Conservation (phyloP, 208 protist species). For the Trypanosoma congolense region DNA sequence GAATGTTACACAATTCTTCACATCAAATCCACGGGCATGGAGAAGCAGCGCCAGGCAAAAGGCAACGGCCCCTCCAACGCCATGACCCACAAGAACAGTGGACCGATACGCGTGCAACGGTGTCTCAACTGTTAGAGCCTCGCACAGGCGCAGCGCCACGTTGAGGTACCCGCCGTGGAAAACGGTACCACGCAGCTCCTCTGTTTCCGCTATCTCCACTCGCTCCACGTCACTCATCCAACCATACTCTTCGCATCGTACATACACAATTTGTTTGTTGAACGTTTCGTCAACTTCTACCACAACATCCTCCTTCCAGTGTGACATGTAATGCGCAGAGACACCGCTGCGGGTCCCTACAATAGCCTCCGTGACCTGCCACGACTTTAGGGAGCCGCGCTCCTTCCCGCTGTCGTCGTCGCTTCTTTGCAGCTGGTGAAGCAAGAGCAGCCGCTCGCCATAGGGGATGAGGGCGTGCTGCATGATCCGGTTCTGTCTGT, state of each 20-base stretch:
- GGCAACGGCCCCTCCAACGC: slow-evolving; percentile 63
- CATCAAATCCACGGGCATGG: slow-evolving; percentile 53
- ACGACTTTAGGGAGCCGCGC: slow-evolving; percentile 44
- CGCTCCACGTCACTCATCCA: slow-evolving; percentile 65
- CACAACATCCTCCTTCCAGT: slow-evolving; percentile 63
- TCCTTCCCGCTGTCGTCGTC: slow-evolving; percentile 14
- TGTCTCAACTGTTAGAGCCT: slow-evolving; percentile 55
- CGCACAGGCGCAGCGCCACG: slow-evolving; percentile 47
- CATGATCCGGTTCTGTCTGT: slow-evolving; percentile 85
- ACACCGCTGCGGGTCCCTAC: slow-evolving; percentile 65
- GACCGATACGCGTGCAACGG: slow-evolving; percentile 64
- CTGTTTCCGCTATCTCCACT: slow-evolving; percentile 61
- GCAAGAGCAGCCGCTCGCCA: slow-evolving; percentile 57
- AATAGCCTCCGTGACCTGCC: slow-evolving; percentile 71
- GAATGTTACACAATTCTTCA: slow-evolving; percentile 71
- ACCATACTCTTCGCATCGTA: slow-evolving; percentile 60
- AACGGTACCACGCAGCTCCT: slow-evolving; percentile 64
- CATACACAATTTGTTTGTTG: slow-evolving; percentile 80
- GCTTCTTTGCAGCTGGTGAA: slow-evolving; percentile 40
- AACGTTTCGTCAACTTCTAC: slow-evolving; percentile 77
- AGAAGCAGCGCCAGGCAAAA: slow-evolving; percentile 52
- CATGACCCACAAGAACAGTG: slow-evolving; percentile 78
- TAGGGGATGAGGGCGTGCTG: slow-evolving; percentile 73
- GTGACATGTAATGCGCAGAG: slow-evolving; percentile 56
- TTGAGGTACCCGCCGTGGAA: slow-evolving; percentile 60